These are phyloP conservation scores for Taphrina sp. DNA, from an alignment of 1,139 yeast species.

Conservation along the genomic window DNA sequence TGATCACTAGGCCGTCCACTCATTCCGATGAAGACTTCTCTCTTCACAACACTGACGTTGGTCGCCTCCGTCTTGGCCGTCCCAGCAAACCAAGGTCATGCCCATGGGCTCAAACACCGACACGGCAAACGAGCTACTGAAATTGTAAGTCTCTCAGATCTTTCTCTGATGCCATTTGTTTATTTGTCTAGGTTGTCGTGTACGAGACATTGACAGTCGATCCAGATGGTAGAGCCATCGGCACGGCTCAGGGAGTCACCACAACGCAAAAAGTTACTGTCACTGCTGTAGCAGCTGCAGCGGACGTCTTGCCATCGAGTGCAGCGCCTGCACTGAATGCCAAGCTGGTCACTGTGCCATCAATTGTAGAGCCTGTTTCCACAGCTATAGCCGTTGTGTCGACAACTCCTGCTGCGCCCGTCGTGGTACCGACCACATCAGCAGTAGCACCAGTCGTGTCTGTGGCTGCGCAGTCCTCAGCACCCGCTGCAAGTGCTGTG, in stretches of 20 bases:
- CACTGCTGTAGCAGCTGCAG: slow-evolving; percentile 47
- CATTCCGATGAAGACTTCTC: neutral
- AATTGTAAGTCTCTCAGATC: neutral
- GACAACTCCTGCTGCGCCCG: neutral
- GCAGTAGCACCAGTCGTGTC: slow-evolving; percentile 2
- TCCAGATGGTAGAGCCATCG: slow-evolving; percentile 12
- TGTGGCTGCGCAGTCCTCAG: neutral
- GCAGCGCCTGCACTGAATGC: too few relatives aligned
- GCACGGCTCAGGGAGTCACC: slow-evolving; percentile 3
- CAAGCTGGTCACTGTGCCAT: too few relatives aligned
- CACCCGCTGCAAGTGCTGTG: neutral
- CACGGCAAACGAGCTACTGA: slow-evolving; percentile 1
- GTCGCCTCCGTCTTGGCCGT: slow-evolving; percentile 13
- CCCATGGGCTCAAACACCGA: slow-evolving; percentile 15
- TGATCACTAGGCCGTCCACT: too few relatives aligned
- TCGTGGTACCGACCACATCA: neutral
- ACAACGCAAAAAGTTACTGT: slow-evolving; percentile 43
- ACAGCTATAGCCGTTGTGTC: neutral
- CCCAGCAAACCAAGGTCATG: slow-evolving; percentile 23
- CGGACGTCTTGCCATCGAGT: too few relatives aligned
- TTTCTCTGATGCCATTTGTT: neutral
- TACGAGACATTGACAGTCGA: slow-evolving; percentile 24
- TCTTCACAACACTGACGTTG: neutral
- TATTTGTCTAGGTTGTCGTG: slow-evolving; percentile 16
- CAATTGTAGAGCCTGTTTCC: too few relatives aligned